Conservation (phyloP, 495 filamentous ascomycete genomes). For the Penicillium antarcticum region DNA sequence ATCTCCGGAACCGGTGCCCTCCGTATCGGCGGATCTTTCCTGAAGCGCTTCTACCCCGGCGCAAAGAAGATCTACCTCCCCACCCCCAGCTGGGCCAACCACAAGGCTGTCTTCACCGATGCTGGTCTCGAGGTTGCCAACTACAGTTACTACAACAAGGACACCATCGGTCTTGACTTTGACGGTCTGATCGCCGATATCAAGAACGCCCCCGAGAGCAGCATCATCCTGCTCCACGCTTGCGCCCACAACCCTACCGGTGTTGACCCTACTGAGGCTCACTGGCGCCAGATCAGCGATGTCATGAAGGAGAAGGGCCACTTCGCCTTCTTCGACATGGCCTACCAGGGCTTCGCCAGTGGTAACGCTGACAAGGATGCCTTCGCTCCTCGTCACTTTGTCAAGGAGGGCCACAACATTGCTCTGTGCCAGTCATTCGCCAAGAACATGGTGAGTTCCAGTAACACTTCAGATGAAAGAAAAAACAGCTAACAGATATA, state of each 20-base stretch:
- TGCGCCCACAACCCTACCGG: slow-evolving; percentile 99
- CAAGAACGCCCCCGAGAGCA: slow-evolving; percentile 80
- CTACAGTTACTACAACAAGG: slow-evolving; percentile 98
- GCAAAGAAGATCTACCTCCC: slow-evolving; percentile 95
- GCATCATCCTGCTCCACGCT: slow-evolving; percentile 89
- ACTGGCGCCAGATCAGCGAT: slow-evolving; percentile 91
- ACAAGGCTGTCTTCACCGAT: slow-evolving; percentile 93
- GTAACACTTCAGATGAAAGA: neutral
- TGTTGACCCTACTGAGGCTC: slow-evolving; percentile 86
- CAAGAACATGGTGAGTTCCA: slow-evolving; percentile 86
- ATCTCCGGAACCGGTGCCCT: slow-evolving; percentile 97
- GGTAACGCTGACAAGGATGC: slow-evolving; percentile 90
- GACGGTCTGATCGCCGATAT: slow-evolving; percentile 90
- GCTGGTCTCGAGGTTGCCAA: slow-evolving; percentile 83
- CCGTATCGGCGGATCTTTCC: slow-evolving; percentile 90
- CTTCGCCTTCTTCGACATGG: slow-evolving; percentile 99
- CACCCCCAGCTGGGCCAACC: slow-evolving; percentile 96
- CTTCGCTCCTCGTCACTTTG: slow-evolving; percentile 87
- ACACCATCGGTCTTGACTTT: slow-evolving; percentile 96
- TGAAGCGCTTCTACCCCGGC: slow-evolving; percentile 82
- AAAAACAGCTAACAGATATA: slow-evolving; percentile 19
- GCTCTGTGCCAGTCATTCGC: slow-evolving; percentile 92
- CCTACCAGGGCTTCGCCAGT: slow-evolving; percentile 96
- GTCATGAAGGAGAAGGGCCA: slow-evolving; percentile 86
- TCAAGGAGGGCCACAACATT: slow-evolving; percentile 87